phyloP scores from a whole-genome alignment of 495 filamentous ascomycete genomes.

The Talaromyces liani region DNA sequence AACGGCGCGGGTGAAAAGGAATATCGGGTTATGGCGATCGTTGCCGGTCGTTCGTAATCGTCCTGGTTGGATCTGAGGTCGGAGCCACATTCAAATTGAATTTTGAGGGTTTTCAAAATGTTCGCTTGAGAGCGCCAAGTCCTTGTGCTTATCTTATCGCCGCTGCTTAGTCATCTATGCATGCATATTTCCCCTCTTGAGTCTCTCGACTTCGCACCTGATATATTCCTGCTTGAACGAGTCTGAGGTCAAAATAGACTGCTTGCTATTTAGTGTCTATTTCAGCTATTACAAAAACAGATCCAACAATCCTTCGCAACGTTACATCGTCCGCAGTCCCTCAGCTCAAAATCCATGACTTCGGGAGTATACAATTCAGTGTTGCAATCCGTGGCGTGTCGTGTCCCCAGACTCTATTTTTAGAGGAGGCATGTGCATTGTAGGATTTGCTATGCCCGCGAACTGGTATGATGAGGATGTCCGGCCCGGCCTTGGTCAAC shows the following conservation, averaged over 20 bases:
- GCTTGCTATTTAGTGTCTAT: neutral
- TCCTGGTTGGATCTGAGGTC: neutral
- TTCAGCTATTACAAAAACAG: neutral
- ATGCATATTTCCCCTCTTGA: neutral
- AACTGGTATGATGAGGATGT: neutral
- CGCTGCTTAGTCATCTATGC: conserved; percentile 26
- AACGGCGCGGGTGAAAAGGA: neutral
- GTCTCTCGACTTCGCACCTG: neutral
- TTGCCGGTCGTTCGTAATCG: neutral
- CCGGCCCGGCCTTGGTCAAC: neutral
- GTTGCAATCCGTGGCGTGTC: neutral
- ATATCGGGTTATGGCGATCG: neutral
- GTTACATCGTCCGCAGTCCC: neutral
- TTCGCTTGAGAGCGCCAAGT: conserved; percentile 31
- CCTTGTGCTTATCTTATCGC: conserved; percentile 45
- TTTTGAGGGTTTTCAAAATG: conserved; percentile 39
- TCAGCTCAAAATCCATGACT: neutral
- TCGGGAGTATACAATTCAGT: neutral
- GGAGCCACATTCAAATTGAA: conserved; percentile 21
- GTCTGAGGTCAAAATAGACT: neutral
- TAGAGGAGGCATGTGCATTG: neutral
- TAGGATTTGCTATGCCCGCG: neutral
- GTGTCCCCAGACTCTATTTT: neutral
- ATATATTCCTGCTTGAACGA: neutral
- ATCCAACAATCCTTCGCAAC: neutral